A percentile compares a stretch with the other conserved stretches of the same genome.
Evolutionary conservation across 352 stramenopile genomes (phyloP).

Genomic region (Globisporangium middletonii): DNA sequence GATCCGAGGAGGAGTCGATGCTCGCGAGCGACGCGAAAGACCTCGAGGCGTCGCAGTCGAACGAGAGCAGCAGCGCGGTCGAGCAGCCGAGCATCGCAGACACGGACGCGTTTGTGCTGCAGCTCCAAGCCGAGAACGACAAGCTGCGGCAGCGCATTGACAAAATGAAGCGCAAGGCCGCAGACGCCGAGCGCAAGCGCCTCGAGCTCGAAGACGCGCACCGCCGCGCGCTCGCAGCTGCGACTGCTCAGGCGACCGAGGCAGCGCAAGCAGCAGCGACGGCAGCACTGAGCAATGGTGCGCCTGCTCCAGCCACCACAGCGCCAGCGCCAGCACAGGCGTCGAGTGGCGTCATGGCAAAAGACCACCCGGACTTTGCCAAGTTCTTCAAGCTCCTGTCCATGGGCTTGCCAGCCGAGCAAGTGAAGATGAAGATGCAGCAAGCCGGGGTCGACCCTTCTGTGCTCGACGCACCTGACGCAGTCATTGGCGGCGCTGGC

Average conservation of each 20-base stretch:
- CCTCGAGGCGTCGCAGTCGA: constrained; percentile 25
- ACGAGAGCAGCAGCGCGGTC: constrained; percentile 15
- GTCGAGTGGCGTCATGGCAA: constrained; percentile 36
- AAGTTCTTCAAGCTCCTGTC: constrained; percentile 84
- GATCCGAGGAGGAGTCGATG: constrained; percentile 48
- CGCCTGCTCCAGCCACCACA: constrained; percentile 5
- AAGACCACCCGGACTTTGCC: constrained; percentile 66
- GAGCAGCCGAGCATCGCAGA: constrained; percentile 8
- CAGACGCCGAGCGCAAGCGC: constrained; percentile 42
- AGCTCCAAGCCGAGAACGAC: constrained; percentile 73
- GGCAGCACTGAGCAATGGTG: constrained; percentile 3
- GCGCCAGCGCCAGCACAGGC: constrained; percentile 11
- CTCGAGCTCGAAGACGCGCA: constrained; percentile 55
- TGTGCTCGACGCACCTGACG: constrained; percentile 65
- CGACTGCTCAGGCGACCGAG: constrained; percentile 5
- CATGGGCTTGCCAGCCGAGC: constrained; percentile 74
- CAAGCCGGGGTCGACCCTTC: constrained; percentile 57
- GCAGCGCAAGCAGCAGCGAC: constrained; percentile 8
- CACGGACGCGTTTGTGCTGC: constrained; percentile 24
- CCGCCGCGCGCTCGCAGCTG: constrained; percentile 16
- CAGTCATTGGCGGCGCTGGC: constrained; percentile 42
- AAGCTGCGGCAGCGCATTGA: constrained; percentile 65
- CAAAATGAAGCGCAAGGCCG: constrained; percentile 67
- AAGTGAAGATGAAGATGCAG: constrained; percentile 87
- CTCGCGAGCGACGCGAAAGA: constrained; percentile 31